phyloP scores from a whole-genome alignment of 2,329 filamentous ascomycete genomes.

The Colletotrichum sp. region DNA sequence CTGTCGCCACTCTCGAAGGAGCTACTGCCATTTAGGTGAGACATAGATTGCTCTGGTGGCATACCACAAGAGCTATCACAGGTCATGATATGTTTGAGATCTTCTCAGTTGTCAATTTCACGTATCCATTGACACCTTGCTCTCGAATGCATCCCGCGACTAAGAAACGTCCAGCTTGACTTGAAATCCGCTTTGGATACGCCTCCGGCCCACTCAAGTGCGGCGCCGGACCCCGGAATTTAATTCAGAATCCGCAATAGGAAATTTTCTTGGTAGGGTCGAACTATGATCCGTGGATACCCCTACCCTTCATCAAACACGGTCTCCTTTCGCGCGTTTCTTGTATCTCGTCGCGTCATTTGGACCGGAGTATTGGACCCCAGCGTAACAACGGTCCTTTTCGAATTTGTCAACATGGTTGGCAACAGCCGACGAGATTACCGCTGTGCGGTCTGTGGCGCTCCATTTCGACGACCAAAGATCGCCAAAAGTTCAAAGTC shows the following conservation, averaged over 20 bases:
- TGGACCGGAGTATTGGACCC: too few relatives aligned
- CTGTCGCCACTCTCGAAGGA: neutral
- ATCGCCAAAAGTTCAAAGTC: neutral
- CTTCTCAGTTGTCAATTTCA: neutral
- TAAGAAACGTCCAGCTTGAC: neutral
- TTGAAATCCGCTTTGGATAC: neutral
- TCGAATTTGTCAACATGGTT: neutral
- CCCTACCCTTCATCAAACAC: too few relatives aligned
- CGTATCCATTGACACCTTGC: neutral
- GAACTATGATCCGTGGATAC: too few relatives aligned
- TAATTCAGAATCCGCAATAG: neutral
- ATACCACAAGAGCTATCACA: neutral
- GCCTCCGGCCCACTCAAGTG: neutral
- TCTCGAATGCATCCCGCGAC: too few relatives aligned
- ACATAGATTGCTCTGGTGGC: neutral
- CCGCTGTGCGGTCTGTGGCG: neutral
- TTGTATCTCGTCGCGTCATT: too few relatives aligned
- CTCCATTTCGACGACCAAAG: neutral
- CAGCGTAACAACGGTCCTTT: too few relatives aligned
- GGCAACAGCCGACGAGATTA: neutral
- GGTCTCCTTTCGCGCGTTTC: too few relatives aligned
- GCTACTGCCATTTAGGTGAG: neutral
- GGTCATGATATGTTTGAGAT: neutral
- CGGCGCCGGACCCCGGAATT: neutral
- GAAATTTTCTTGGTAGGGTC: too few relatives aligned